Percentiles rank a stretch among this genome's conserved stretches.
Evolutionary conservation across 2,329 filamentous ascomycete genomes (phyloP).

Genomic region (Fusarium newnesense): DNA sequence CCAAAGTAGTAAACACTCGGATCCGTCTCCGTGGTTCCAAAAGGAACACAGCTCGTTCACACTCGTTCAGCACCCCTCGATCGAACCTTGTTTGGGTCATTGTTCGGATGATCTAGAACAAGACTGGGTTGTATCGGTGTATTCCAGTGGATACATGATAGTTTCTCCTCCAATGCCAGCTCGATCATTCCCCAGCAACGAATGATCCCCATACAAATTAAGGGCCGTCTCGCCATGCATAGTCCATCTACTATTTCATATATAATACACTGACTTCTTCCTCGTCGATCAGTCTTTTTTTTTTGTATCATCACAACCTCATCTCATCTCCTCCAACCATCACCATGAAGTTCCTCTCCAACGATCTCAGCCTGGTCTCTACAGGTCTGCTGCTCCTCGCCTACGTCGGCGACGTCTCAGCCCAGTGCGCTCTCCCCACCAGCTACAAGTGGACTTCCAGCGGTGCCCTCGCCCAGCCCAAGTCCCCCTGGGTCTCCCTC

Average conservation of each 20-base stretch:
- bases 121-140: background rate
- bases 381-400: slow-evolving; percentile 12
- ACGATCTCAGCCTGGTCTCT: background rate
- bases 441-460: slow-evolving; percentile 9
- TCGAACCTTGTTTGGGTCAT: slow-evolving; percentile 7
- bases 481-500: slow-evolving; percentile 45
- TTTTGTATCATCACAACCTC: background rate
- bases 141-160: background rate
- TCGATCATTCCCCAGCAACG: background rate
- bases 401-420: slow-evolving; percentile 6
- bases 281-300: background rate
- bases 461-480: slow-evolving; percentile 12
- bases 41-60: slow-evolving; percentile 5
- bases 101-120: slow-evolving; percentile 10
- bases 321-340: background rate
- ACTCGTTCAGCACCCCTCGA: background rate
- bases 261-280: background rate
- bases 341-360: slow-evolving; percentile 5
- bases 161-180: background rate
- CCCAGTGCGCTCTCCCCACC: slow-evolving; percentile 8
- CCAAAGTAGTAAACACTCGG: slow-evolving; percentile 3
- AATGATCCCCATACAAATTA: background rate
- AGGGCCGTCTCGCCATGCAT: background rate
- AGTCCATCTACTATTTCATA: background rate
- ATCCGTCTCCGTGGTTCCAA: slow-evolving; percentile 21